Conservation (phyloP, 2,329 filamentous ascomycete genomes). For the Neonectria coccinea region DNA sequence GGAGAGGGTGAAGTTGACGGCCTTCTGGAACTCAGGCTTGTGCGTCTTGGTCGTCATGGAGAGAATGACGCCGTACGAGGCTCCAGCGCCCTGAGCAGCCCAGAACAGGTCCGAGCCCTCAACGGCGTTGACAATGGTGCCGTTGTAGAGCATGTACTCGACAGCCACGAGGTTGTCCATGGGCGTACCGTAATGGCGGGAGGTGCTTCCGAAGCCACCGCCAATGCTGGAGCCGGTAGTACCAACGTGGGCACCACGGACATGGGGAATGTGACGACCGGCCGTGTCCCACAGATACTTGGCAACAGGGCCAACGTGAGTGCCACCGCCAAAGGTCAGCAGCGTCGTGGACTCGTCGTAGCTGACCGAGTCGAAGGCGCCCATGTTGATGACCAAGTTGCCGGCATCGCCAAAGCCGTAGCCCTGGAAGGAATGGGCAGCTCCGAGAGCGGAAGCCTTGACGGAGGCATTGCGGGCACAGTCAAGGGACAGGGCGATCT, state of each 20-base stretch:
- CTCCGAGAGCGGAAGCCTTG: constrained; percentile 38
- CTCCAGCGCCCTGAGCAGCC: constrained; percentile 40
- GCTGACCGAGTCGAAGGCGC: constrained; percentile 38
- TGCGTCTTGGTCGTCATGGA: constrained; percentile 41
- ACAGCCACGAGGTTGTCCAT: constrained; percentile 40
- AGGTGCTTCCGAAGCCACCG: constrained; percentile 40
- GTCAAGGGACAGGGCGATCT: constrained; percentile 38
- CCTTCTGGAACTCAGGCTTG: constrained; percentile 37
- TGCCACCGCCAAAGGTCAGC: constrained; percentile 41
- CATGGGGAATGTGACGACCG: constrained; percentile 42
- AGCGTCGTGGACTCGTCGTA: constrained; percentile 34
- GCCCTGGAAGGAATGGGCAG: constrained; percentile 41
- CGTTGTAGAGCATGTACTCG: constrained; percentile 44
- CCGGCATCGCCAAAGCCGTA: constrained; percentile 37
- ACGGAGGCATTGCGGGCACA: constrained; percentile 41
- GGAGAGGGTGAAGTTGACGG: constrained; percentile 39
- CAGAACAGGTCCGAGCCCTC: constrained; percentile 41
- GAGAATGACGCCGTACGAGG: constrained; percentile 41
- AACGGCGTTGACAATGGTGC: constrained; percentile 38
- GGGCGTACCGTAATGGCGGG: constrained; percentile 34
- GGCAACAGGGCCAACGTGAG: constrained; percentile 38
- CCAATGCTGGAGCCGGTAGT: constrained; percentile 41
- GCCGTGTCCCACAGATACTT: constrained; percentile 44
- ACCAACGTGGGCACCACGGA: constrained; percentile 41
- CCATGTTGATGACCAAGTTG: constrained; percentile 43